phyloP scores from a whole-genome alignment of 2,329 filamentous ascomycete species.

The Trichophyton benhamiae region DNA sequence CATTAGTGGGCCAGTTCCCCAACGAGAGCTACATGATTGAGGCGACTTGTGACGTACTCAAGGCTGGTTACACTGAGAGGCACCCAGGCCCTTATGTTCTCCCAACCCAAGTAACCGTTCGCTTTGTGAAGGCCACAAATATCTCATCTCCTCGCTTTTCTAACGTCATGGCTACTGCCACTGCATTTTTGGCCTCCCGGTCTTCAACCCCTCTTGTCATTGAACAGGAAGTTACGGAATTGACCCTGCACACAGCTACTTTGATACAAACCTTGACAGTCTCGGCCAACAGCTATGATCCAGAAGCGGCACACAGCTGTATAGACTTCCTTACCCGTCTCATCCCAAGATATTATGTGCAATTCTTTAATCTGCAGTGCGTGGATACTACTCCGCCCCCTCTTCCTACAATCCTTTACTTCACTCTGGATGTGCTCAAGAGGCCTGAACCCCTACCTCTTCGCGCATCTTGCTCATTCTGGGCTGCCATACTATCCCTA shows the following conservation, averaged over 20 bases:
- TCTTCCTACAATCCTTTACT: constrained; percentile 27
- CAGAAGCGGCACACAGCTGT: constrained; percentile 32
- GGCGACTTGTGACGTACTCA: constrained; percentile 35
- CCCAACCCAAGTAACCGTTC: constrained; percentile 28
- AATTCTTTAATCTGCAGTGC: constrained; percentile 26
- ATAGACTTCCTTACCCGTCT: constrained; percentile 35
- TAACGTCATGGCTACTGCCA: constrained; percentile 34
- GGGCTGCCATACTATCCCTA: constrained; percentile 29
- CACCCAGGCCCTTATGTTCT: constrained; percentile 33
- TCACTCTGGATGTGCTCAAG: constrained; percentile 30
- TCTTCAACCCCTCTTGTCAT: constrained; percentile 25
- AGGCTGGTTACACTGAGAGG: constrained; percentile 34
- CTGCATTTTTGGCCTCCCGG: constrained; percentile 35
- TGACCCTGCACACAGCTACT: constrained; percentile 30
- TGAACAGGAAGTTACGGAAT: constrained; percentile 22
- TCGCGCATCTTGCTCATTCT: constrained; percentile 35
- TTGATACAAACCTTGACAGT: constrained; percentile 28
- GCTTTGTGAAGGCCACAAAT: constrained; percentile 31
- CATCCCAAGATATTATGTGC: constrained; percentile 30
- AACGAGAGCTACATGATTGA: constrained; percentile 33
- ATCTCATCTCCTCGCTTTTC: constrained; percentile 17
- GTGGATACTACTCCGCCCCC: constrained; percentile 18
- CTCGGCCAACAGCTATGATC: constrained; percentile 27
- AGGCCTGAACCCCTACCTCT: constrained; percentile 35
- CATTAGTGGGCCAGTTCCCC: constrained; percentile 30